A percentile compares a stretch with the other conserved stretches of the same genome.
Conservation (phyloP, 1,139 yeast genomes). For the Taphrina pruni region DNA sequence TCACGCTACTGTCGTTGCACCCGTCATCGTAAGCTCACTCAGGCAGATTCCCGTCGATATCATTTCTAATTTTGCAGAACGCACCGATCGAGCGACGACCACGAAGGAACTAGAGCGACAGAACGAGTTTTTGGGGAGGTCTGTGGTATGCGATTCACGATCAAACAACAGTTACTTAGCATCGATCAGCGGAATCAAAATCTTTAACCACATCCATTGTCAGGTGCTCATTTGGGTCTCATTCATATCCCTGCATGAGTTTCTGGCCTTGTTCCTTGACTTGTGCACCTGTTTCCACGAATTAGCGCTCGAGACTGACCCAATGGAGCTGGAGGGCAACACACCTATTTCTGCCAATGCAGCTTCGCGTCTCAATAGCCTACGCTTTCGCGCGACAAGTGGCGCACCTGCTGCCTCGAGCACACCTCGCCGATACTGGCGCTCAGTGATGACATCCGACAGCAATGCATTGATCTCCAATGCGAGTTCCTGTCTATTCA, state of each 20-base stretch:
- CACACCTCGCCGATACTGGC: conserved; percentile 2
- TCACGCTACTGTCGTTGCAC: conserved; percentile 61
- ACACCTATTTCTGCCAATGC: conserved; percentile 2
- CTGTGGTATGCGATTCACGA: conserved; percentile 29
- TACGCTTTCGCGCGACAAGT: neutral
- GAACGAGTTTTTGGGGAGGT: neutral
- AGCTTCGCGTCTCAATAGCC: conserved; percentile 1
- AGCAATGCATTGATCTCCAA: neutral
- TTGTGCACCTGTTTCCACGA: neutral
- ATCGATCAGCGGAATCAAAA: conserved; percentile 21
- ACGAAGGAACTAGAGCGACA: conserved; percentile 27
- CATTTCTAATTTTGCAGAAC: neutral
- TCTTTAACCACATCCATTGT: conserved; percentile 12
- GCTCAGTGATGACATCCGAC: conserved; percentile 3
- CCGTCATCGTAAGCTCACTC: conserved; percentile 23
- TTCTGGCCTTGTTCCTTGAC: conserved; percentile 23
- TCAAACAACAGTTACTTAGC: conserved; percentile 24
- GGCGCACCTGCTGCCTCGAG: conserved; percentile 13
- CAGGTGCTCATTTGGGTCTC: neutral
- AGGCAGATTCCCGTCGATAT: neutral
- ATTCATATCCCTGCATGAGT: conserved; percentile 9
- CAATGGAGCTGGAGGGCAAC: neutral
- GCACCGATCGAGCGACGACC: conserved; percentile 38
- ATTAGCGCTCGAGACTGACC: too few relatives aligned
- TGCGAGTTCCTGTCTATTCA: conserved; percentile 27